Evolutionary conservation across 345 rosid species (phyloP), one percentile per base, ranked within the genome.

Genomic region (Corymbia maculata): DNA sequence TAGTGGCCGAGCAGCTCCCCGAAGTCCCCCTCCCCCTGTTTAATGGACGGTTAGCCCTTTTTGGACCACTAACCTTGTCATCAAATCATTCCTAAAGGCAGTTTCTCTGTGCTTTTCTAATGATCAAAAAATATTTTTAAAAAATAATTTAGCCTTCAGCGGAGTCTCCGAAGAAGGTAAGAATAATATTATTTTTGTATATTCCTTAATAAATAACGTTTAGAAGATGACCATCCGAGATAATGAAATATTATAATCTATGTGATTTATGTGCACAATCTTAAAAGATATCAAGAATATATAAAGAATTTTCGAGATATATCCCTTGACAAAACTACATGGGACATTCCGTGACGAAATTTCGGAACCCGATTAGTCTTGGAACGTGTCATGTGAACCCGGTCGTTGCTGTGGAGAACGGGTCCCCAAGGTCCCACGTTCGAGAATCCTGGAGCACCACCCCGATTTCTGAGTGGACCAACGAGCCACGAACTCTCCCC

Each of bases 131-230:
- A n/a, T 2, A 64, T 2, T n/a, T n/a, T 10, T 7, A 1, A 2
- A 28, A n/a, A 13, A 1, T 1, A n/a, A 0, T 6, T n/a, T 64
- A n/a, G 32, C 8, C 32, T 1, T 64, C 6, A 14, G 32, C 42
- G 5, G 16, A 64, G 9, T 6, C 15, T 64, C 15, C 2, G 1
- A 64, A 6, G 0, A 5, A 26, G 15, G 26, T 55, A 61, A 0
- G 13, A 36, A 64, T 13, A 1, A 7, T n/a, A n/a, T n/a, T 7
- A n/a, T n/a, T 59, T 22, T 2, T 3, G 4, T 9, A 9, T 21
- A 22, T 52, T 52, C 8, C 7, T 2, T 17, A 17, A 7, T 17
- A 19, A 17, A 17, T 24, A 9, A 1, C 5, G 24, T 59, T 22
- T 10, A 26, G 2, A 59, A 59, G n/a, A 24, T 11, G 13, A 11